phyloP scores from a whole-genome alignment of 805 yeast species.

The Metschnikowia kofuensis region DNA sequence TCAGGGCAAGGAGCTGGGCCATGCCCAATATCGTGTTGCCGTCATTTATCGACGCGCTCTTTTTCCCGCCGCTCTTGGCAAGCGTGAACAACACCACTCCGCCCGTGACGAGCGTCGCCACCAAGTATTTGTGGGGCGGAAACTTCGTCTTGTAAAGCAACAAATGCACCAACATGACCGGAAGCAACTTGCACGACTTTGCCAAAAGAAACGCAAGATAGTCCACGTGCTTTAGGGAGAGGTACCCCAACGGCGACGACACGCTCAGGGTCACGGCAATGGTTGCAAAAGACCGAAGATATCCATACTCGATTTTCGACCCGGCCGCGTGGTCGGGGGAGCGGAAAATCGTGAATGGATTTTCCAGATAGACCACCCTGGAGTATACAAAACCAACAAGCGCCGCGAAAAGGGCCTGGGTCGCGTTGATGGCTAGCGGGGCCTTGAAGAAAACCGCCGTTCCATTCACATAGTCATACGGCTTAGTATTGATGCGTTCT shows the following conservation, averaged over 20 bases:
- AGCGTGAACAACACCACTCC: conserved; percentile 84
- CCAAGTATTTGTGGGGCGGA: conserved; percentile 72
- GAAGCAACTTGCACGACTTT: conserved; percentile 89
- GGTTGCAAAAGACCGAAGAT: conserved; percentile 38
- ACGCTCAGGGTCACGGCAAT: conserved; percentile 75
- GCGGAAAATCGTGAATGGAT: conserved; percentile 12
- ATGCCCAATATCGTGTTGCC: conserved; percentile 56
- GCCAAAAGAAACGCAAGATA: conserved; percentile 82
- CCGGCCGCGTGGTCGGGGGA: neutral
- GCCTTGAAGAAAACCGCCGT: conserved; percentile 55
- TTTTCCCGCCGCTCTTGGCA: conserved; percentile 33
- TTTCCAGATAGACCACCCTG: conserved; percentile 21
- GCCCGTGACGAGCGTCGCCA: conserved; percentile 71
- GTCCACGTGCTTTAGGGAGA: conserved; percentile 77
- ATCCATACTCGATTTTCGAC: conserved; percentile 12
- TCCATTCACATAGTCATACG: conserved; percentile 54
- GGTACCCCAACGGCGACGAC: conserved; percentile 79
- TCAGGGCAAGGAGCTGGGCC: conserved; percentile 52
- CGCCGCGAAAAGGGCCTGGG: conserved; percentile 74
- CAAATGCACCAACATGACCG: conserved; percentile 86
- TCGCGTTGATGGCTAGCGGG: conserved; percentile 72
- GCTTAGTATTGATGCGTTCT: conserved; percentile 77
- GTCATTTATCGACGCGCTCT: conserved; percentile 29
- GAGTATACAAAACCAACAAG: conserved; percentile 65
- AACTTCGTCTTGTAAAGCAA: conserved; percentile 66